Evolutionary conservation across 2,329 filamentous ascomycete genomes (phyloP).

Genomic region (Ophiosphaerella korrae): DNA sequence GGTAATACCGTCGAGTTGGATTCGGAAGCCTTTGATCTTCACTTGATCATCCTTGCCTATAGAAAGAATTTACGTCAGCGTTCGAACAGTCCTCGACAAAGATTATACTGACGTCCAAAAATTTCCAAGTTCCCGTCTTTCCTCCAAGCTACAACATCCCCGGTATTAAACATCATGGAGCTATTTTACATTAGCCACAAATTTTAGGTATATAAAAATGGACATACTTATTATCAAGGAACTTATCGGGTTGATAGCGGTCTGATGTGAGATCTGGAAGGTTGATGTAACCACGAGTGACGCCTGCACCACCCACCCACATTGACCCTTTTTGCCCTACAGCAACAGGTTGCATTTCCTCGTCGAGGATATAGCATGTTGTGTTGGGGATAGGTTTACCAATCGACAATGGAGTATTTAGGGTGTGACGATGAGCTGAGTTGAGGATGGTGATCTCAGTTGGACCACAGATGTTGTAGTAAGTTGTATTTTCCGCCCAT

Average conservation of each 20-base stretch:
- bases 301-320: constrained; percentile 63
- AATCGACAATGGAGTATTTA: constrained; percentile 57
- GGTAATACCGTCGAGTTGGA: constrained; percentile 65
- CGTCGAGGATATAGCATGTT: constrained; percentile 60
- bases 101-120: constrained; percentile 51
- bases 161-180: constrained; percentile 63
- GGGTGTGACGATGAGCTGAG: constrained; percentile 58
- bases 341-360: constrained; percentile 52
- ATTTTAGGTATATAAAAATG: background rate
- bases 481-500: constrained; percentile 54
- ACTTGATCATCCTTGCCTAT: constrained; percentile 62
- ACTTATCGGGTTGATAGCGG: constrained; percentile 58
- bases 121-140: constrained; percentile 60
- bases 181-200: constrained; percentile 11
- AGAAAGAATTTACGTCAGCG: no score
- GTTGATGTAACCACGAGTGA: constrained; percentile 62
- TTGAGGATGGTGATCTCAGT: constrained; percentile 67
- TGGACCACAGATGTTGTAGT: constrained; percentile 63
- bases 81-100: no score
- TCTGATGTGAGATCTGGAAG: constrained; percentile 57
- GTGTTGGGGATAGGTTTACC: constrained; percentile 64
- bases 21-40: constrained; percentile 67
- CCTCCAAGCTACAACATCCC: constrained; percentile 63
- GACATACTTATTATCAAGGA: constrained; percentile 57
- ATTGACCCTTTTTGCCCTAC: constrained; percentile 58